Evolutionary conservation across 148 eudicot species (phyloP).

Genomic region (Vaccinium macrocarpon): DNA sequence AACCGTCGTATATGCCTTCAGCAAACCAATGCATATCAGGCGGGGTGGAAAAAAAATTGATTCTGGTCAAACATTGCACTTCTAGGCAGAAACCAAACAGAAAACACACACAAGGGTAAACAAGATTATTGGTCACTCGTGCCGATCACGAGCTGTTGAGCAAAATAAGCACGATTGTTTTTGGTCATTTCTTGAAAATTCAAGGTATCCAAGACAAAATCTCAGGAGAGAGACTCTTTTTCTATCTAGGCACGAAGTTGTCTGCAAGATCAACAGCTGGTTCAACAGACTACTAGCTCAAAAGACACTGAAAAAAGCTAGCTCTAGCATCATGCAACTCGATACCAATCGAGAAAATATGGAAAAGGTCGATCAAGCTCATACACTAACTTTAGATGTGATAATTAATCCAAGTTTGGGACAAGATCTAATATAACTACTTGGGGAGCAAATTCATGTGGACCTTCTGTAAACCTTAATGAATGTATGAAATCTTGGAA

Average conservation of each 20-base stretch:
- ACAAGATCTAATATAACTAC: background rate
- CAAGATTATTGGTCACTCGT: background rate
- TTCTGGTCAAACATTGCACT: background rate
- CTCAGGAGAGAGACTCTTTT: no score
- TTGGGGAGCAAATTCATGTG: background rate
- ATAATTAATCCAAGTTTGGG: background rate
- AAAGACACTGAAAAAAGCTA: background rate
- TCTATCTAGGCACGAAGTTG: no score
- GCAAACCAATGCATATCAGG: background rate
- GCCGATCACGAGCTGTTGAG: background rate
- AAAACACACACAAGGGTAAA: background rate
- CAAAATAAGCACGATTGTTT: background rate
- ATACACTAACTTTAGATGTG: background rate
- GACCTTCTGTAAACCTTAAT: background rate
- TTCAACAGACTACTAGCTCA: background rate
- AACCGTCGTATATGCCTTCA: background rate
- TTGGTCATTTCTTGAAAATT: no score
- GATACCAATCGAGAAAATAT: background rate
- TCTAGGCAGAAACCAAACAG: no score
- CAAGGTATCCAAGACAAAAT: no score
- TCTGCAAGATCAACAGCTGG: background rate
- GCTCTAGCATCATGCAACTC: background rate
- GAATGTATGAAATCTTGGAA: background rate
- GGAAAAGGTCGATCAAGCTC: background rate
- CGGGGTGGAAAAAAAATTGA: background rate